Base-by-base conservation (phyloP, 208 protist species). In the Phytomonas francai region DNA sequence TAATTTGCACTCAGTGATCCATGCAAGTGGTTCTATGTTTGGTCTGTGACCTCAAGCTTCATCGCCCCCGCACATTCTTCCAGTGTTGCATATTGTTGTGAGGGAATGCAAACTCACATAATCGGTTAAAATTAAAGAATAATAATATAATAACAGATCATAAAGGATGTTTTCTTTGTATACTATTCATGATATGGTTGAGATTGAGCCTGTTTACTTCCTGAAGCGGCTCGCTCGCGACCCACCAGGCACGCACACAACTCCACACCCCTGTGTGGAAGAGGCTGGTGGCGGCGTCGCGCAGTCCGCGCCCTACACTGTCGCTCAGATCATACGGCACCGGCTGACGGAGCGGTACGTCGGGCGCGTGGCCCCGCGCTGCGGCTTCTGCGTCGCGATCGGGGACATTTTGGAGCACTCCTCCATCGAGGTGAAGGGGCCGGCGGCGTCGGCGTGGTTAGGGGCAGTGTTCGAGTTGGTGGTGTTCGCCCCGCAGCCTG, bases 191-290 rank as follows among this genome's bases (percentile, higher is more conserved):
- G 88, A 94, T 67, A 74, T 81, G 16, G 77, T 94, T 0, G 88
- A 90, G 59, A 79, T 94, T 42, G 85, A 94, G 68, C 85, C 88
- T 0, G 88, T 92, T 45, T 94, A 94, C 72, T 88, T 90, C 59
- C 85, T 83, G 25, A 33, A 67, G 6, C 31, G 3, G 19, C 31
- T 32, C 33, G 14, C 34, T 6, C 33, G n/a, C n/a, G 42, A 36
- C 29, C 67, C 67, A 62, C 30, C 28, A 54, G 8, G 67, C 5
- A 69, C 56, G 0, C 16, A 9, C 16, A 25, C 22, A 57, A 22
- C 59, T 19, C 33, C n/a, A 14, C 56, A 3, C n/a, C 59, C 32
- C 7, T 5, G 8, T 30, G 63, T 57, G 4, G 60, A 61, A 16
- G 70, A 68, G 28, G 49, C 59, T 33, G 30, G 34, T 25, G 51